Conservation (phyloP, 495 filamentous ascomycete genomes). For the Clavariopsis aquatica region DNA sequence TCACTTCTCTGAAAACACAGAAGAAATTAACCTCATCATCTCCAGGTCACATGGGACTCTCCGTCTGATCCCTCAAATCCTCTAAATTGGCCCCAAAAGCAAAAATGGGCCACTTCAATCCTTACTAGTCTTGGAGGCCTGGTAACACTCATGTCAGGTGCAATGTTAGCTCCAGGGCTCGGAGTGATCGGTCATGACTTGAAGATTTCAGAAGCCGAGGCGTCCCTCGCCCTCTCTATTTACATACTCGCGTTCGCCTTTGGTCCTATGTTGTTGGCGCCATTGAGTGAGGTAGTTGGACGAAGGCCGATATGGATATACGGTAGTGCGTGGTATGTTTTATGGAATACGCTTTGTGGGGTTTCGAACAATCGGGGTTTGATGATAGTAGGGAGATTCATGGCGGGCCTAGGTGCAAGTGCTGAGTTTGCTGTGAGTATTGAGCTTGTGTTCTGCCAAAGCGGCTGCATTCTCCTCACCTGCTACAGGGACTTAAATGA, state of each 20-base stretch:
- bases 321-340: slow-evolving; percentile 15
- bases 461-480: not conserved
- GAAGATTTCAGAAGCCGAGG: slow-evolving; percentile 29
- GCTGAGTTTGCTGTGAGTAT: slow-evolving; percentile 28
- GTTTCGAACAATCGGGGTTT: slow-evolving; percentile 12
- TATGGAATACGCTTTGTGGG: slow-evolving; percentile 32
- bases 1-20: not conserved
- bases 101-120: slow-evolving; percentile 35
- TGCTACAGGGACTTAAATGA: too few species aligned
- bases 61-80: slow-evolving; percentile 31
- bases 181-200: slow-evolving; percentile 31
- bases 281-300: slow-evolving; percentile 22
- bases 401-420: slow-evolving; percentile 31
- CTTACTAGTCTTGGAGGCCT: slow-evolving; percentile 32
- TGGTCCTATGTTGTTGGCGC: slow-evolving; percentile 23
- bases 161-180: slow-evolving; percentile 41
- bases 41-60: slow-evolving; percentile 29
- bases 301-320: slow-evolving; percentile 25
- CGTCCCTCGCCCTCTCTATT: slow-evolving; percentile 29
- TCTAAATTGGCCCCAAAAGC: slow-evolving; percentile 17
- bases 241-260: slow-evolving; percentile 28
- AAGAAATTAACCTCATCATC: not conserved
- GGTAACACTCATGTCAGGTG: slow-evolving; percentile 36
- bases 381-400: slow-evolving; percentile 25
- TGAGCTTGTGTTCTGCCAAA: not conserved